Evolutionary conservation across 2,329 filamentous ascomycete genomes (phyloP).

Genomic region (Diaporthe aspalathi): DNA sequence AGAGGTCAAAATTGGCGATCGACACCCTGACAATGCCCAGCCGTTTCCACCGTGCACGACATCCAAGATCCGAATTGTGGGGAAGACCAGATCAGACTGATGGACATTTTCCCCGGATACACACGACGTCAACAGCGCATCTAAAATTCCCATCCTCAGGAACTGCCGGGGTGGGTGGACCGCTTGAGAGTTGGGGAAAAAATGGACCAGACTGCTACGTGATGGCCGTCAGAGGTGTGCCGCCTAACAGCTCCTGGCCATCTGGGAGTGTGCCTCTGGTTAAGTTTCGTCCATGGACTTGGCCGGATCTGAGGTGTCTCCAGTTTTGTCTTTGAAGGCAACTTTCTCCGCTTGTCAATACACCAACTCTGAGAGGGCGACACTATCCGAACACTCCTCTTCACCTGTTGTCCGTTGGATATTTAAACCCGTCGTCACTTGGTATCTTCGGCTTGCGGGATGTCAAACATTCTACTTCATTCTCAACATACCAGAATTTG

Average conservation of each 20-base stretch:
- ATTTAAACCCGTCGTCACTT: conserved; percentile 32
- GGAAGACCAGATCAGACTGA: conserved; percentile 22
- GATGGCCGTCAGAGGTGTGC: conserved; percentile 15
- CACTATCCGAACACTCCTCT: neutral
- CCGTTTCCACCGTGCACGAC: conserved; percentile 16
- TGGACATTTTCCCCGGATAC: conserved; percentile 20
- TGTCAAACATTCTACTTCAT: neutral
- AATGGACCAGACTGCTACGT: neutral
- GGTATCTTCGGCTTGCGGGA: neutral
- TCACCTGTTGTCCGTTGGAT: conserved; percentile 1
- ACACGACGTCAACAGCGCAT: conserved; percentile 17
- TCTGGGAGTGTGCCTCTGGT: neutral
- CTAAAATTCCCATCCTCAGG: conserved; percentile 10
- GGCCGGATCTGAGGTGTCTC: conserved; percentile 2
- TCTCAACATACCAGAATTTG: neutral
- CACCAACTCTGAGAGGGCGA: conserved; percentile 23
- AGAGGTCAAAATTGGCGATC: conserved; percentile 36
- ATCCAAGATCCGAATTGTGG: conserved; percentile 36
- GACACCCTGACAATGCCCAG: neutral
- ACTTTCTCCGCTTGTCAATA: conserved; percentile 30
- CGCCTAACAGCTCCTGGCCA: conserved; percentile 7
- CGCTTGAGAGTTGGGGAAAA: conserved; percentile 18
- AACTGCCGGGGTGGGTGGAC: conserved; percentile 14
- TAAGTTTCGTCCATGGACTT: conserved; percentile 16
- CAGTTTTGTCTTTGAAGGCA: conserved; percentile 14